These are phyloP conservation scores for Colletotrichum theobromicola DNA, from an alignment of 2,329 filamentous ascomycete genomes.

Conservation along the genomic window DNA sequence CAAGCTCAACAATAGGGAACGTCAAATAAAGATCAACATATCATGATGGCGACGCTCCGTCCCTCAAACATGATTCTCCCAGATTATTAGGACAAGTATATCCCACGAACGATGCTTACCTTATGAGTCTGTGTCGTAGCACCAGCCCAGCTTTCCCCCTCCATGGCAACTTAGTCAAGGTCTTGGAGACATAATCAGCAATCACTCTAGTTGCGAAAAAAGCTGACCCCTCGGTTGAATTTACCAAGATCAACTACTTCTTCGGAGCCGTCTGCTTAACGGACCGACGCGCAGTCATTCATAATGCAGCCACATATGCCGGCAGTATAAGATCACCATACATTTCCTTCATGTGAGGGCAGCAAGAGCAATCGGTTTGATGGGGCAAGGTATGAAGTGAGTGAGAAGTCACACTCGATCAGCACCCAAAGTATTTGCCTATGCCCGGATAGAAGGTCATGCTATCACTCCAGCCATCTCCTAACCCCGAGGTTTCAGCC, in stretches of 20 bases:
- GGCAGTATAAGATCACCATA: no score
- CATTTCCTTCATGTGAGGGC: no score
- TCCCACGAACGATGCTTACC: fast-evolving
- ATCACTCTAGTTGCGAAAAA: not conserved
- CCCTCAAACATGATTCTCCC: fast-evolving
- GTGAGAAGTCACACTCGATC: no score
- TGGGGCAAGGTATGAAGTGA: no score
- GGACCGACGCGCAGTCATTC: not conserved
- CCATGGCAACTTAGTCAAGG: not conserved
- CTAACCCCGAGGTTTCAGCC: no score
- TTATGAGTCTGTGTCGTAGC: not conserved
- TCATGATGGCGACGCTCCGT: fast-evolving
- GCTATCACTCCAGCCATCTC: no score
- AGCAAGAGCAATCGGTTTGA: no score
- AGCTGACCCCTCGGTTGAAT: no score
- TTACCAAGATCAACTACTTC: no score
- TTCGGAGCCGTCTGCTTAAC: not conserved
- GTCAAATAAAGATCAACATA: fast-evolving
- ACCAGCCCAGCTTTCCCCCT: not conserved
- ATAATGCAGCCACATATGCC: not conserved
- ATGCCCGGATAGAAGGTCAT: no score
- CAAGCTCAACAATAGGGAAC: not conserved
- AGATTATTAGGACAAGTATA: fast-evolving
- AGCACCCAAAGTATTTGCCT: no score
- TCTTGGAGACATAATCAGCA: not conserved